Percentiles rank a stretch among this genome's conserved stretches.
These are phyloP conservation scores for Podochytrium sp. DNA, from an alignment of 192 early-diverging fungal genomes.

Conservation along the genomic window DNA sequence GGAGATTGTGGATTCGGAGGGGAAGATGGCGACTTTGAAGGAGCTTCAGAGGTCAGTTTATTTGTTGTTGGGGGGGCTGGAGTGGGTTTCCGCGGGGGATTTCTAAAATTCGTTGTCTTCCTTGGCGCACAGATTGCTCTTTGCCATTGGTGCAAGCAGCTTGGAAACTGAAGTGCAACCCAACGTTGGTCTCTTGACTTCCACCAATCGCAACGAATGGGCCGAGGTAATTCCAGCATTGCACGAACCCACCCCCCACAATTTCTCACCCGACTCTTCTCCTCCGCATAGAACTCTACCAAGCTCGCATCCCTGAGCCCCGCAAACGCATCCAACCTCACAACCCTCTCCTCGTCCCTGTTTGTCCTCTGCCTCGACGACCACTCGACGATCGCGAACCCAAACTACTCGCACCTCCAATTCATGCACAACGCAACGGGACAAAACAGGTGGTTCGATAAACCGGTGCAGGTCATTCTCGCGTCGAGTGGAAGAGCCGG, in stretches of 20 bases:
- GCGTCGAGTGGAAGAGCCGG: constrained; percentile 83
- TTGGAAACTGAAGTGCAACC: constrained; percentile 49
- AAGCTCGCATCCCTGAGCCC: constrained; percentile 33
- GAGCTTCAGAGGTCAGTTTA: constrained; percentile 45
- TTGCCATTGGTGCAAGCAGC: constrained; percentile 41
- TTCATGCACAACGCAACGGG: constrained; percentile 79
- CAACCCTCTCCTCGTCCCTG: constrained; percentile 73
- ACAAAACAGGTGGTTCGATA: constrained; percentile 95
- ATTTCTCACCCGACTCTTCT: neutral
- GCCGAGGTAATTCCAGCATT: constrained; percentile 38
- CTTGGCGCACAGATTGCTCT: constrained; percentile 30
- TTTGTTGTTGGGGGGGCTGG: neutral
- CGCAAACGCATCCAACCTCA: constrained; percentile 60
- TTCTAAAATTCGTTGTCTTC: neutral
- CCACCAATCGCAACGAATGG: constrained; percentile 86
- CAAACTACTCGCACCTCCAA: constrained; percentile 70
- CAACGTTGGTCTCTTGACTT: constrained; percentile 79
- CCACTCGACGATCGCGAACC: constrained; percentile 59
- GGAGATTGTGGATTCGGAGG: constrained; percentile 71
- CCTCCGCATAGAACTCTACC: constrained; percentile 43
- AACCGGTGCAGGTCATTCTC: constrained; percentile 86
- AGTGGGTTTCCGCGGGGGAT: neutral
- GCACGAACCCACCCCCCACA: too few species aligned
- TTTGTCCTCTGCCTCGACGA: constrained; percentile 92
- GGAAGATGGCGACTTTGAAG: constrained; percentile 61